Conservation (phyloP, 169 alveolate species). For the Perkinsus marinus region DNA sequence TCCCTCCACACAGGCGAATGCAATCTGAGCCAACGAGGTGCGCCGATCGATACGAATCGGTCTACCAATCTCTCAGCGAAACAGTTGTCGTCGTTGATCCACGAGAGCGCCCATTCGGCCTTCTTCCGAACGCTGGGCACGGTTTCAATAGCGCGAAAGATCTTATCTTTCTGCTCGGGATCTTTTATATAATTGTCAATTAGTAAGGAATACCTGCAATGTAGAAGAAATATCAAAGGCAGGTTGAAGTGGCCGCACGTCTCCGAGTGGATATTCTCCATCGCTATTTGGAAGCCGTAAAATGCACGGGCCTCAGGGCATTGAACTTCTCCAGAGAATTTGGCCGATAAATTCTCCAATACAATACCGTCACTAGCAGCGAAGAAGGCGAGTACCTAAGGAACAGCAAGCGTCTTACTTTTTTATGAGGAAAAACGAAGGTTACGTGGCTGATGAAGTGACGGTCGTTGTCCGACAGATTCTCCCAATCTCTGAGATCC, state of each 20-base stretch:
- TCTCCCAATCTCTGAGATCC: conserved; percentile 88
- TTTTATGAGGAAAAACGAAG: not conserved
- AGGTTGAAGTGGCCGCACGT: conserved; percentile 49
- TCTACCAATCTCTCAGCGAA: conserved; percentile 88
- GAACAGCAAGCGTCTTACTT: not conserved
- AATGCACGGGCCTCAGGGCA: conserved; percentile 92
- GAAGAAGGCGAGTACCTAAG: conserved; percentile 67
- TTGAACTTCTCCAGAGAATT: conserved; percentile 83
- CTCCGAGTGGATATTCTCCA: conserved; percentile 96
- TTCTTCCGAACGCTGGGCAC: conserved; percentile 79
- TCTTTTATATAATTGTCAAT: conserved; percentile 75
- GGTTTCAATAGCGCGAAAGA: conserved; percentile 83
- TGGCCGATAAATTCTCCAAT: conserved; percentile 86
- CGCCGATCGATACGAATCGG: not conserved
- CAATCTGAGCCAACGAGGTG: conserved; percentile 5
- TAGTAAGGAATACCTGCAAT: conserved; percentile 39
- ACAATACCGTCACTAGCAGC: conserved; percentile 97
- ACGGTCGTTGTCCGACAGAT: conserved; percentile 54
- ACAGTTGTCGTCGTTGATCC: conserved; percentile 81
- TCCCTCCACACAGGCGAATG: conserved; percentile 92
- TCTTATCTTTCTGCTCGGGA: conserved; percentile 73
- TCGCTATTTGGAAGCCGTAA: conserved; percentile 93
- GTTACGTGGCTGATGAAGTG: conserved; percentile 68
- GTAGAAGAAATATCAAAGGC: not conserved
- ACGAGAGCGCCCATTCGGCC: conserved; percentile 94